Evolutionary conservation across 2,329 filamentous ascomycete species (phyloP), one percentile per base, ranked within the genome.

Genomic region (Aspergillus novoparasiticus): DNA sequence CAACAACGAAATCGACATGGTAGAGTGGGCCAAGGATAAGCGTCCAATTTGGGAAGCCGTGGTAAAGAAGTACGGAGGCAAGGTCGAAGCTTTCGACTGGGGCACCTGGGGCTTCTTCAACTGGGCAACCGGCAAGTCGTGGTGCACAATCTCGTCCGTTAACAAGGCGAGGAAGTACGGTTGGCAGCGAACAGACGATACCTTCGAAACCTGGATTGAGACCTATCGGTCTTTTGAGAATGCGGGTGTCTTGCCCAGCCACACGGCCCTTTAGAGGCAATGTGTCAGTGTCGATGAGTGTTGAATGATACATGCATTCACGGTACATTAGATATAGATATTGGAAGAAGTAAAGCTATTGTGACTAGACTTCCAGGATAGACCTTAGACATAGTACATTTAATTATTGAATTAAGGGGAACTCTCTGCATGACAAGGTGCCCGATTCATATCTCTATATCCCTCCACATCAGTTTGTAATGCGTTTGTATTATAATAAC

Each of bases 71-170:
- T 68, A 71, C 16, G 70, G 71, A 16, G 70, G 68, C 1, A 65
- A 64, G 8, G 32, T 57, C 2, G 65, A 71, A 30, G 67, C 70
- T 0, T 75, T 73, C 55, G 69, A 71, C n/a, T 70, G 66, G 66
- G 71, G 64, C 1, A 72, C 70, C 2, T 73, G 70, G 71, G 63
- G 61, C 0, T 71, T 72, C 57, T 69, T 71, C 16, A 64, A 74
- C 46, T 70, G 69, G 68, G 64, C 61, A 1, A 66, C 57, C 1
- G 68, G 67, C 2, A 69, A 70, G 59, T 65, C 64, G 0, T 73
- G 71, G 72, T 43, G 56, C 16, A 69, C 71, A 2, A 61, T 69
- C 6, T 68, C 61, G 2, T 70, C 67, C 0, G 58, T 72, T 9
- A 64, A 58, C 51, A 73, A 72, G 58, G 72, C 70, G 19, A 60